Conservation (phyloP, 352 stramenopile genomes). For the Pythium aquatile region DNA sequence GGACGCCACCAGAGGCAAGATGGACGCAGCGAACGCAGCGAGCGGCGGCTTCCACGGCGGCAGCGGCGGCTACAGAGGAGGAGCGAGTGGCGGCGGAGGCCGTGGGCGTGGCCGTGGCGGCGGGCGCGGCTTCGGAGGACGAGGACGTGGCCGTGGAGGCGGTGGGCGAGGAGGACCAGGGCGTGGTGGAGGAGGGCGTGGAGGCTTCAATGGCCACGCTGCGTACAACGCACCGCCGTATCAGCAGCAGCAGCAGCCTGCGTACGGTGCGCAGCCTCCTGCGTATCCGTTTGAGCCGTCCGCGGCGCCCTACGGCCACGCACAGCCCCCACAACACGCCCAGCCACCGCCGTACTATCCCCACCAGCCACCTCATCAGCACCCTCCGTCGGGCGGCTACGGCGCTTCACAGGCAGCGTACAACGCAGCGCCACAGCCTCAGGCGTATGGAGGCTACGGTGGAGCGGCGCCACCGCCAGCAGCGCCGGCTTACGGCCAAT, state of each 20-base stretch:
- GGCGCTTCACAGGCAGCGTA: not conserved
- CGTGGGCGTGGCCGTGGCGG: constrained; percentile 34
- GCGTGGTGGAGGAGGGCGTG: not conserved
- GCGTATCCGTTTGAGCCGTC: constrained; percentile 18
- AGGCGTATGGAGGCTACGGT: not conserved
- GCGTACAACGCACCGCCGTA: constrained; percentile 9
- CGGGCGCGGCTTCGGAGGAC: constrained; percentile 23
- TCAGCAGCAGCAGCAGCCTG: not conserved
- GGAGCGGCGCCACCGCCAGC: constrained; percentile 11
- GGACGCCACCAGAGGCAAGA: not conserved
- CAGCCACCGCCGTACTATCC: constrained; percentile 5
- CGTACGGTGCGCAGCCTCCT: constrained; percentile 2
- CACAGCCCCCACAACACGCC: constrained; percentile 9
- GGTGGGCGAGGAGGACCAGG: constrained; percentile 18
- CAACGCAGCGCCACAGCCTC: not conserved
- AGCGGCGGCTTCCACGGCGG: constrained; percentile 35
- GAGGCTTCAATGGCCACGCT: not conserved
- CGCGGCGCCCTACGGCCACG: constrained; percentile 5
- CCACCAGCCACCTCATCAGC: not conserved
- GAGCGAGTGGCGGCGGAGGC: constrained; percentile 28
- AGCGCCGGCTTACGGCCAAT: not conserved
- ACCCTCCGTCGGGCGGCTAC: not conserved
- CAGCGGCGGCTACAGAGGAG: constrained; percentile 23
- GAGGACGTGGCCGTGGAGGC: constrained; percentile 38
- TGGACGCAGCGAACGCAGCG: constrained; percentile 18